Evolutionary conservation across 768 basidiomycete species (phyloP).

Genomic region (Collybiopsis confluens): DNA sequence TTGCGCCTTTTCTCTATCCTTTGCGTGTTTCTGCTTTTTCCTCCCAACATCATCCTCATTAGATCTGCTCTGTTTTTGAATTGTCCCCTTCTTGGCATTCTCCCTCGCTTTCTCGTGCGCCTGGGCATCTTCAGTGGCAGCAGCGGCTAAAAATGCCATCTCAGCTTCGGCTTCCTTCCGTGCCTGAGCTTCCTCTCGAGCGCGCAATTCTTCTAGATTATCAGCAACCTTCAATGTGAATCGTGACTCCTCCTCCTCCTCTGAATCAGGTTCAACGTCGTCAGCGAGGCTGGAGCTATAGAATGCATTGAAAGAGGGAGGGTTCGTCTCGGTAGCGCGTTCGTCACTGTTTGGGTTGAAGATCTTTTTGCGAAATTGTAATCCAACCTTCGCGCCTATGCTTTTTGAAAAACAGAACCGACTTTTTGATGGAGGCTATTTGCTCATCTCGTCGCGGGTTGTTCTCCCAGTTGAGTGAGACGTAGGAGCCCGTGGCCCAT

Average conservation of each 20-base stretch:
- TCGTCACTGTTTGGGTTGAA: neutral
- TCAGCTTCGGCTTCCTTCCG: too few species aligned
- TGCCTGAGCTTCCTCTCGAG: neutral
- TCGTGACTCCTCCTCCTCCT: neutral
- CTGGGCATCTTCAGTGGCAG: too few species aligned
- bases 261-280: neutral
- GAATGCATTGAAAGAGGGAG: neutral
- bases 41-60: neutral
- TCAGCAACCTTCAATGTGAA: too few species aligned
- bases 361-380: neutral
- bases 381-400: neutral
- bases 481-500: neutral
- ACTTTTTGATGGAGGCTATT: neutral
- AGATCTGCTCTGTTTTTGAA: too few species aligned
- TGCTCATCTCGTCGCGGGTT: neutral
- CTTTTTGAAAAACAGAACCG: neutral
- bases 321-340: neutral
- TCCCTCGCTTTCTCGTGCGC: too few species aligned
- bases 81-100: too few species aligned
- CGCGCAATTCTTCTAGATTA: neutral
- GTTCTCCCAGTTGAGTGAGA: neutral
- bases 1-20: neutral
- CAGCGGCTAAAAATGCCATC: too few species aligned
- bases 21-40: neutral
- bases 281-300: neutral